Evolutionary conservation across 805 yeast species (phyloP), one percentile per base, ranked within the genome.

Genomic region (Zygoascus ofunaensis): DNA sequence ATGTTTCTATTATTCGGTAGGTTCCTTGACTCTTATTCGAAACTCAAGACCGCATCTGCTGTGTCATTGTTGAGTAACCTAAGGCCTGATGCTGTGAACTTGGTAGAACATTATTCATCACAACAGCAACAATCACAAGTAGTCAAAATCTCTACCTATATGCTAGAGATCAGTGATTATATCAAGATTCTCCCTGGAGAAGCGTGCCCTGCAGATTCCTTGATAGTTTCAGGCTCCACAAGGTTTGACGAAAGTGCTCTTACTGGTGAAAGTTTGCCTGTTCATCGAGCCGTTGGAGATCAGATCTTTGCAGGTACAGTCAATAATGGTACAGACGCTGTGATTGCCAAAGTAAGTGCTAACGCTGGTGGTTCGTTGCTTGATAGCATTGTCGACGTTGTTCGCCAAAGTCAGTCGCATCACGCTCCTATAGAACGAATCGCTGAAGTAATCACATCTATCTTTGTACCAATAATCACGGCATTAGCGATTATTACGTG

Each of bases 181-280:
- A 70, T 89, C 1, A 50, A 53, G 14, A 57, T 67, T 7, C 42
- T 56, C 7, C 62, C 68, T 1, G 71, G 71, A n/a, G 57, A 57
- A 54, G 55, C 65, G 5, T 62, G 64, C 17, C 94, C 96, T 1
- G 89, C 90, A 0, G 98, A 90, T 62, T 76, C 82, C 21, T 69
- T 86, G 2, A 61, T 90, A 46, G 66, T 84, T 7, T 60, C 68
- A 4, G 97, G 97, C 3, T 67, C 66, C 15, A 74, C 90, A 47
- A 90, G 85, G 50, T 80, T 87, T 60, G 95, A 90, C 59, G 97
- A 90, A 66, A 76, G 87, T 23, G 80, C 95, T 3, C 70, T 90
- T 22, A 90, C 97, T 2, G 98, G 98, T 53, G 98, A 90, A 66
- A 52, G 66, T 0, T 59, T 66, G 14, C 84, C 87, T 1, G 79